Base-by-base conservation (phyloP, 352 stramenopile species). In the Peronospora belbahrii region DNA sequence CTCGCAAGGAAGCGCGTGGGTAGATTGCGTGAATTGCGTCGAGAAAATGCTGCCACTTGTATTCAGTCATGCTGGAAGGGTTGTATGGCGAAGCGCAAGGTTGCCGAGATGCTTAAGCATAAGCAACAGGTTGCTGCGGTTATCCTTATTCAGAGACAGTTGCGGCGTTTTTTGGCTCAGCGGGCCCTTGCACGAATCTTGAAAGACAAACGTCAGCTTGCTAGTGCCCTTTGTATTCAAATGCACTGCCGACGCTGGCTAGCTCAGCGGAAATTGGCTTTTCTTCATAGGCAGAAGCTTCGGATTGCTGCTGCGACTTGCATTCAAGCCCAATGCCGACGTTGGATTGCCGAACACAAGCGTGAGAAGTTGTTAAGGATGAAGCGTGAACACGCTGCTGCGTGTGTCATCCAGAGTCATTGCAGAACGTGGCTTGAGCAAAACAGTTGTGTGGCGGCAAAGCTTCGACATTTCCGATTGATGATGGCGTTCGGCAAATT, bases 61-160 rank as follows among this genome's bases (percentile, higher is more conserved):
- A 76, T 83, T 22, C 55, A 74, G 15, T 27, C 46, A 17, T 48
- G 36, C 30, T 78, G 61, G 56, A 65, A 53, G 43, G 43, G 52
- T 3, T 65, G 43, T 39, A 37, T 66, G 9, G 44, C 25, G 6
- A 44, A 38, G 35, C 42, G 42, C 2, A 61, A 55, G 19, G 52
- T 60, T 32, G 39, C 32, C 2, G 20, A 57, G 28, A 51, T 67
- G 25, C 17, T 56, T 2, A 42, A 61, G 22, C 36, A 53, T n/a
- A 56, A 60, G 44, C 61, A 32, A 13, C 52, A 55, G 8, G 3
- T 57, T 35, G 40, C 36, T 23, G 51, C 63, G n/a, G 63, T 40
- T 2, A 48, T 14, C 15, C 9, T n/a, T n/a, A n/a, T 20, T 39
- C 62, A 74, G 30, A 34, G 39, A 11, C 35, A 36, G 11, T 70